Evolutionary conservation across 805 yeast genomes (phyloP), one percentile per base, ranked within the genome.

Genomic region (Zygoascus biomembranicola): DNA sequence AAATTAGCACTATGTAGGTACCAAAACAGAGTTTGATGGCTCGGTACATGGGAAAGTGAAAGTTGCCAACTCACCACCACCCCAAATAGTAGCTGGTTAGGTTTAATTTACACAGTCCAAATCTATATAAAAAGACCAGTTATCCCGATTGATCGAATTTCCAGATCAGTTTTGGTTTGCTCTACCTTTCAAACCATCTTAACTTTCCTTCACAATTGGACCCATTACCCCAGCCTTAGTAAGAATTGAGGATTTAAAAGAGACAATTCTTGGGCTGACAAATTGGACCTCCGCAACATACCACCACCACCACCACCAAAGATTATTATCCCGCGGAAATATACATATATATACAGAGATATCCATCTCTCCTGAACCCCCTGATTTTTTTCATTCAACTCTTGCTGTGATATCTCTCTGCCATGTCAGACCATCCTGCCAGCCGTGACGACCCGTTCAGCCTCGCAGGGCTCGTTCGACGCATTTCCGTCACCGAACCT

Each of bases 391-490:
- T 23, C n/a, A n/a, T n/a, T n/a, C n/a, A n/a, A n/a, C n/a, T n/a
- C n/a, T n/a, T n/a, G n/a, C n/a, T n/a, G n/a, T n/a, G n/a, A n/a
- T n/a, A n/a, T n/a, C n/a, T n/a, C n/a, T n/a, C n/a, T 35, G 3
- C 16, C 39, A 35, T 35, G 39, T 35, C 39, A 5, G 39, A 35
- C 8, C 39, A 35, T 35, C 39, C 39, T n/a, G 39, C 44, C 47
- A 35, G 4, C 39, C 43, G 19, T 13, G 51, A 49, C 32, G 23
- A 20, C n/a, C 46, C 51, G 9, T 18, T 26, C n/a, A 16, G 49
- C 45, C 43, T 47, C n/a, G 48, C 39, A 28, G 45, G 53, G 26
- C 10, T 44, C 19, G 47, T 48, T 20, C 45, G 51, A 14, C 45
- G 51, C n/a, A 37, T 41, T 14, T 48, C 45, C 20, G 50, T 32